These are phyloP conservation scores for Abrus pulchellus DNA, from an alignment of 306 rosid genomes.

Conservation along the genomic window DNA sequence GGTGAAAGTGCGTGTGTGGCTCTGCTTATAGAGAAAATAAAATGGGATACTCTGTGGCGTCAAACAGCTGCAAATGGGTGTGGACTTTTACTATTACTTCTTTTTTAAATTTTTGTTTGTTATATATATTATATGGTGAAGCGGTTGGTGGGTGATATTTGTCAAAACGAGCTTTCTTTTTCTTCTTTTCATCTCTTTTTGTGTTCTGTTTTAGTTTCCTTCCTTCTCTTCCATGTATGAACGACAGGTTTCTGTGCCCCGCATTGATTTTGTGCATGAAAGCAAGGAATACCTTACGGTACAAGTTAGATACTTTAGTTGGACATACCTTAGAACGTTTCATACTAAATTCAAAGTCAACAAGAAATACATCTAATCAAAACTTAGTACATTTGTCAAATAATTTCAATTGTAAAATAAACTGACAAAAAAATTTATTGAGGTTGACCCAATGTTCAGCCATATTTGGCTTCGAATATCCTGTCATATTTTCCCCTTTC, in stretches of 20 bases:
- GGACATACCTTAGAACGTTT: constrained; percentile 14
- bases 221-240: background rate
- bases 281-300: constrained; percentile 39
- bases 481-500: background rate
- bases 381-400: background rate
- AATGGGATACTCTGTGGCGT: constrained; percentile 31
- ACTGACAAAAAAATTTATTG: background rate
- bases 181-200: constrained; percentile 8
- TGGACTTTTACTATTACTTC: constrained; percentile 18
- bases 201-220: background rate
- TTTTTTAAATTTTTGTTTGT: background rate
- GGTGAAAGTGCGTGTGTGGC: constrained; percentile 34
- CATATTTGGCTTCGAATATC: constrained; percentile 5
- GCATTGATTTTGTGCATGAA: constrained; percentile 40
- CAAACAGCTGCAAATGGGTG: constrained; percentile 38
- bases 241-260: constrained; percentile 18
- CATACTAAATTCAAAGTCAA: constrained; percentile 50
- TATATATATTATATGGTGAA: constrained; percentile 18
- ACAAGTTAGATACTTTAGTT: constrained; percentile 52
- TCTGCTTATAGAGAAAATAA: constrained; percentile 11
- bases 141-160: constrained; percentile 54
- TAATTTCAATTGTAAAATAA: constrained; percentile 4
- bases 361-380: constrained; percentile 20
- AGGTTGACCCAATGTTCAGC: background rate
- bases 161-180: constrained; percentile 48